These are phyloP conservation scores for Umbelopsis isabellina DNA, from an alignment of 192 early-diverging fungal genomes.

Conservation along the genomic window DNA sequence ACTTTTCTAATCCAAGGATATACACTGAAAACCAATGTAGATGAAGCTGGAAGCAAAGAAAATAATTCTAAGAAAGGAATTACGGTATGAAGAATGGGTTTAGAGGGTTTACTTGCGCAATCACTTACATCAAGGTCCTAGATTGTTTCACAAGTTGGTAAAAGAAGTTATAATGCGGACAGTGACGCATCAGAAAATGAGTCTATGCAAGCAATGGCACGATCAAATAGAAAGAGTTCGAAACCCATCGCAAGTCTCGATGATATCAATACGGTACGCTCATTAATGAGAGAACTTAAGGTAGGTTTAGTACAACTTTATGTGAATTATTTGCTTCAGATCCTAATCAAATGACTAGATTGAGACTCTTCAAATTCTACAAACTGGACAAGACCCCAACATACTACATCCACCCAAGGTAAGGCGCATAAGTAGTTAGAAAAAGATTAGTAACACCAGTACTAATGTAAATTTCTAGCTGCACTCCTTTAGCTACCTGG, in stretches of 20 bases:
- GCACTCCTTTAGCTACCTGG: conserved; percentile 45
- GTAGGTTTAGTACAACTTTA: conserved; percentile 3
- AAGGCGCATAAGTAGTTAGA: neutral
- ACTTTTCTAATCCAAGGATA: conserved; percentile 5
- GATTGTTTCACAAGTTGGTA: neutral
- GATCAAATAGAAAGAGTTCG: neutral
- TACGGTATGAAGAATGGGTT: neutral
- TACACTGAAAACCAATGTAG: neutral
- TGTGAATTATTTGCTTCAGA: no score
- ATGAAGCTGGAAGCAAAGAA: neutral
- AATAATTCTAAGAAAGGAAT: neutral
- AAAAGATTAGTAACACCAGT: neutral
- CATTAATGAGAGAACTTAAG: conserved; percentile 43
- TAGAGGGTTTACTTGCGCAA: neutral
- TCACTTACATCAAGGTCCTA: neutral
- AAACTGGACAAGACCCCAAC: neutral
- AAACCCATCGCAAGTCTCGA: neutral
- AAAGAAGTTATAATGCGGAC: neutral
- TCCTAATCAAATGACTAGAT: neutral
- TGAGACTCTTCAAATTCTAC: neutral
- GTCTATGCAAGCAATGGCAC: neutral
- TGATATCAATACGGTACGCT: neutral
- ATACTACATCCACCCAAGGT: neutral
- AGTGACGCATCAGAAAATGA: conserved; percentile 2
- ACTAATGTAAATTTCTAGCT: conserved; percentile 8